phyloP scores from a whole-genome alignment of 2,329 filamentous ascomycete species.

The Cladobotryum protrusum region DNA sequence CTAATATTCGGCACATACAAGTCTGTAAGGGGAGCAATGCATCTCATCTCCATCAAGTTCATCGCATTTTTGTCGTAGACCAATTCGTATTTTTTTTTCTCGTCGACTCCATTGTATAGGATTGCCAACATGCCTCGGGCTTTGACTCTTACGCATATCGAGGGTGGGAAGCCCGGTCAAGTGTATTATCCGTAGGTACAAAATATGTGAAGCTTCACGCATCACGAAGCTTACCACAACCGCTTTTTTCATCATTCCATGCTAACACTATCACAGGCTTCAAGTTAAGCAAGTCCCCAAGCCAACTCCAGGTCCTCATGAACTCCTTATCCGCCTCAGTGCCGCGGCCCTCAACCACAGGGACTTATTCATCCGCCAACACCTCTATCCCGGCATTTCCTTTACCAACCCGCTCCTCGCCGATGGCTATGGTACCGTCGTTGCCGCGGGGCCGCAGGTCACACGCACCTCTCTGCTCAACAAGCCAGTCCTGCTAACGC shows the following conservation, averaged over 20 bases:
- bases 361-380: slow-evolving; percentile 88
- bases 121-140: slow-evolving; percentile 41
- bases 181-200: slow-evolving; percentile 70
- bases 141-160: slow-evolving; percentile 60
- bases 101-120: slow-evolving; percentile 3
- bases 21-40: not conserved
- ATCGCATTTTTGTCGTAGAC: too few species aligned
- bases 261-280: slow-evolving; percentile 36
- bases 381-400: slow-evolving; percentile 79
- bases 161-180: slow-evolving; percentile 72
- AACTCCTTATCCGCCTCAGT: slow-evolving; percentile 70
- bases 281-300: slow-evolving; percentile 55
- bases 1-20: too few species aligned
- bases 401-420: slow-evolving; percentile 74
- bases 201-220: not conserved
- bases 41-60: not conserved
- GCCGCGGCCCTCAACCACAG: slow-evolving; percentile 89
- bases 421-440: slow-evolving; percentile 74
- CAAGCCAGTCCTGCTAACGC: slow-evolving; percentile 72
- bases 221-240: slow-evolving; percentile 12
- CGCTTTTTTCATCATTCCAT: not conserved
- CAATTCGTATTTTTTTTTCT: not conserved
- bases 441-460: slow-evolving; percentile 50
- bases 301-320: slow-evolving; percentile 55
- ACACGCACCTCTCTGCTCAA: slow-evolving; percentile 37